Evolutionary conservation across 441 rosid genomes (phyloP).

Genomic region (Euphorbia celastroides): DNA sequence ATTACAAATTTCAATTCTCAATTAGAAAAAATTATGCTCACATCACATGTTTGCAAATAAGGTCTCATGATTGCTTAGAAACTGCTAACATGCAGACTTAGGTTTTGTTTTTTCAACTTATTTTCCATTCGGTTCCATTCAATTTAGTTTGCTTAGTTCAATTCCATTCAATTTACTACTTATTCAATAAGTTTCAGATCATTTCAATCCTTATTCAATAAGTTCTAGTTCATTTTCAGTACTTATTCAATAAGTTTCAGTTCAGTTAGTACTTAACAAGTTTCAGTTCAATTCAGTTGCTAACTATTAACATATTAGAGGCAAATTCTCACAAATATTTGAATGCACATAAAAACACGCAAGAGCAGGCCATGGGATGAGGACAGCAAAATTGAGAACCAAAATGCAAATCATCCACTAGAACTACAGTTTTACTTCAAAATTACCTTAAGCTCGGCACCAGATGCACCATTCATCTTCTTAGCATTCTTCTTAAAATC

Average conservation of each 20-base stretch:
- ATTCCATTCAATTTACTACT: no score
- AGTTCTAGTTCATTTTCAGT: no score
- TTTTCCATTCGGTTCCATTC: no score
- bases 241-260: no score
- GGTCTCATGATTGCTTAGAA: not conserved
- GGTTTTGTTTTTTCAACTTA: no score
- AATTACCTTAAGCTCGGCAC: constrained; percentile 82
- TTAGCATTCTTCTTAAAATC: constrained; percentile 84
- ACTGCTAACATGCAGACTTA: not conserved
- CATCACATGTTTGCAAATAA: not conserved
- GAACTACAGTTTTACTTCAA: not conserved
- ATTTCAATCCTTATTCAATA: no score
- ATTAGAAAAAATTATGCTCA: no score
- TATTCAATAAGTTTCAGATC: no score
- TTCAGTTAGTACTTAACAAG: no score
- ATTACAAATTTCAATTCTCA: no score
- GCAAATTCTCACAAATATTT: not conserved
- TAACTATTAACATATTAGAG: not conserved
- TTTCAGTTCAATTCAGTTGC: no score
- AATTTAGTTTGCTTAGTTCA: no score
- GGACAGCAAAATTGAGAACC: not conserved
- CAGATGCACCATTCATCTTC: constrained; percentile 94
- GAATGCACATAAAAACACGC: not conserved
- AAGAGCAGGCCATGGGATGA: not conserved
- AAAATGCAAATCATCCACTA: not conserved